Evolutionary conservation across 2,329 filamentous ascomycete species (phyloP), one percentile per base, ranked within the genome.

Genomic region (Paraphaeosphaeria sporulosa): DNA sequence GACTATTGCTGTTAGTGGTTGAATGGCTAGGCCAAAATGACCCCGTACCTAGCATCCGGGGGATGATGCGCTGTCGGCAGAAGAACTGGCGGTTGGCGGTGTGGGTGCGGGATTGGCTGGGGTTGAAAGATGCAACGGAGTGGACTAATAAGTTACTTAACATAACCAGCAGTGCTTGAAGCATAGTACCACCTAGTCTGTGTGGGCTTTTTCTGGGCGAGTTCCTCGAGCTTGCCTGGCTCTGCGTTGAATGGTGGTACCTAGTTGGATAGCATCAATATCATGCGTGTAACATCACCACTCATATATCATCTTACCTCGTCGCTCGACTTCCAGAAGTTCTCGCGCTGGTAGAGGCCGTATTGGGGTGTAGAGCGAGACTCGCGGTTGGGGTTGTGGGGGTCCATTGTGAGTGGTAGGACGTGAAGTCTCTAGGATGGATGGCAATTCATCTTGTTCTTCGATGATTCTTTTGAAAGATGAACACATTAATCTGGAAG

Each of bases 21-120:
- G n/a, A n/a, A n/a, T n/a, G n/a, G n/a, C n/a, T n/a, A n/a, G n/a
- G n/a, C n/a, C n/a, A n/a, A n/a, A n/a, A n/a, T n/a, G n/a, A n/a
- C n/a, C n/a, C n/a, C n/a, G n/a, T n/a, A n/a, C n/a, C n/a, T n/a
- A n/a, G 83, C 79, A 85, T 86, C 47, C 83, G 82, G 0, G 87
- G 86, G 49, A 90, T 81, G 66, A 90, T 86, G 47, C 85, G 83
- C 76, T 89, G 86, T 1, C 86, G 82, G 76, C 85, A 88, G 78
- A 90, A 90, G 54, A 87, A 85, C 73, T 88, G 83, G 4, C 87
- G 82, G 72, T 89, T 90, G 23, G 84, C 84, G 0, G 82, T 78
- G 67, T 85, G 83, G 2, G 83, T 84, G 55, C 76, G 80, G 0
- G 83, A 86, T 60, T 82, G 80, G 19, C 49, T 52, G 23, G 13